These are phyloP conservation scores for Pythium periplocum DNA, from an alignment of 352 stramenopile species.

Conservation along the genomic window DNA sequence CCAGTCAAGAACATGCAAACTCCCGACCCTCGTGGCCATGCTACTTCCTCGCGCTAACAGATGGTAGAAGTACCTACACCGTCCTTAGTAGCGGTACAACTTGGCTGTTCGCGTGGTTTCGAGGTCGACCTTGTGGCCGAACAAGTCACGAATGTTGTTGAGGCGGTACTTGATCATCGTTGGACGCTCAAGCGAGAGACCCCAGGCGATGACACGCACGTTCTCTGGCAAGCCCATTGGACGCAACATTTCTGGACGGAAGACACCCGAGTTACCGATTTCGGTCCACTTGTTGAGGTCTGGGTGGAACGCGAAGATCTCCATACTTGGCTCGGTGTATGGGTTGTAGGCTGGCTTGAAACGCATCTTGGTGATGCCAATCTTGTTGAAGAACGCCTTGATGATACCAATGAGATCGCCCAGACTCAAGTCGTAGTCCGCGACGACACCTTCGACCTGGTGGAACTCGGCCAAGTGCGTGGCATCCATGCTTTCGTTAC, in stretches of 20 bases:
- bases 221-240: slow-evolving; percentile 99
- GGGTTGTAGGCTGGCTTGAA: slow-evolving; percentile 99
- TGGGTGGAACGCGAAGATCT: slow-evolving; percentile 99
- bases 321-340: slow-evolving; percentile 99
- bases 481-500: slow-evolving; percentile 99
- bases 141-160: slow-evolving; percentile 99
- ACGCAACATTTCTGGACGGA: slow-evolving; percentile 98
- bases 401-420: slow-evolving; percentile 99
- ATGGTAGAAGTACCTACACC: too few relatives aligned
- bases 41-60: background rate
- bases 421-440: slow-evolving; percentile 98
- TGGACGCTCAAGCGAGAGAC: slow-evolving; percentile 97
- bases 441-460: slow-evolving; percentile 98
- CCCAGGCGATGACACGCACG: slow-evolving; percentile 99
- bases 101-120: slow-evolving; percentile 92
- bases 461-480: slow-evolving; percentile 99
- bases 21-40: background rate
- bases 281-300: slow-evolving; percentile 99
- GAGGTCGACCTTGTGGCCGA: slow-evolving; percentile 99
- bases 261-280: slow-evolving; percentile 99
- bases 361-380: slow-evolving; percentile 96
- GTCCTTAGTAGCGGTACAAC: slow-evolving; percentile 74
- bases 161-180: slow-evolving; percentile 99
- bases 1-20: slow-evolving; percentile 2
- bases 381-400: slow-evolving; percentile 99